Conservation (phyloP, 352 stramenopile genomes). For the Phytophthora lateralis region DNA sequence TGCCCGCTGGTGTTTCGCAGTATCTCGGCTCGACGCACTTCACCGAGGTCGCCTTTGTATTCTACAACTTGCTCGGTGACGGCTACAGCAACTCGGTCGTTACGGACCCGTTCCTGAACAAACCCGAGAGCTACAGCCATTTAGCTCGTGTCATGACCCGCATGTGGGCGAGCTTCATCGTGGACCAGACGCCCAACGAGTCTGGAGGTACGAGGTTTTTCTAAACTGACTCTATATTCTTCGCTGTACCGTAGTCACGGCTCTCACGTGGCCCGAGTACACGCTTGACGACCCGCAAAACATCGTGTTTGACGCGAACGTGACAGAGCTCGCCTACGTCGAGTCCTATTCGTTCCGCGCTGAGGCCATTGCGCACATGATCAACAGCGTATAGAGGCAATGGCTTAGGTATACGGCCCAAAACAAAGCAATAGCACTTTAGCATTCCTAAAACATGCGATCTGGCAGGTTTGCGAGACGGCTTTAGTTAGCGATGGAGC, state of each 20-base stretch:
- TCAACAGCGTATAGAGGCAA: too few relatives aligned
- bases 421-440: too few relatives aligned
- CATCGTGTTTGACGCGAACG: constrained; percentile 32
- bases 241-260: constrained; percentile 6
- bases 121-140: constrained; percentile 16
- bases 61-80: constrained; percentile 35
- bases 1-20: not conserved
- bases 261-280: constrained; percentile 38
- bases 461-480: not conserved
- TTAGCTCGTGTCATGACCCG: constrained; percentile 25
- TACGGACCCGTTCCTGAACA: constrained; percentile 29
- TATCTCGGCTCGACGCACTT: constrained; percentile 29
- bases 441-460: too few relatives aligned
- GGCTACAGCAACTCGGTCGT: constrained; percentile 34
- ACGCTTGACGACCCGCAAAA: constrained; percentile 20
- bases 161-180: constrained; percentile 38
- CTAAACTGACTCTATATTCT: too few relatives aligned
- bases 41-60: constrained; percentile 37
- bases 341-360: constrained; percentile 14
- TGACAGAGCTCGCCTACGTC: constrained; percentile 22
- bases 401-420: too few relatives aligned
- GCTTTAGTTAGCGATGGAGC: constrained; percentile 9
- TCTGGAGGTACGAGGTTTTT: too few relatives aligned
- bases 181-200: constrained; percentile 19
- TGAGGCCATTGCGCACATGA: constrained; percentile 8